phyloP scores from a whole-genome alignment of 768 basidiomycete genomes.

The Rubroboletus pulcherrimus region DNA sequence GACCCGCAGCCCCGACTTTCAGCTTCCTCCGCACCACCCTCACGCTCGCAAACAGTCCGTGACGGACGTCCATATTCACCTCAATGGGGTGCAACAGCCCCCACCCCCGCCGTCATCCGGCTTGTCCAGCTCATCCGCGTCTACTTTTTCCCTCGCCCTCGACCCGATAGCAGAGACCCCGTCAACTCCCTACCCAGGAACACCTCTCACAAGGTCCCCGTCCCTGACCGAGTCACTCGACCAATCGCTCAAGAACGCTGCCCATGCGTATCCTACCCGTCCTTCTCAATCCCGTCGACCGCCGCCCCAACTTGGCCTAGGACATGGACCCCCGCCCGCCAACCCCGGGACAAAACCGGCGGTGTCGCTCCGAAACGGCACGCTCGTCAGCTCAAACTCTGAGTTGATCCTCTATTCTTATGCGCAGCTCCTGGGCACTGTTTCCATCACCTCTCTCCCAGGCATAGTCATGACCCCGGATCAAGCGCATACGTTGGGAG shows the following conservation, averaged over 20 bases:
- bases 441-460: conserved; percentile 51
- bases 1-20: conserved; percentile 48
- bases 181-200: conserved; percentile 35
- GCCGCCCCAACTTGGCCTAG: conserved; percentile 43
- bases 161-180: conserved; percentile 47
- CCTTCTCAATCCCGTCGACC: conserved; percentile 30
- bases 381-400: conserved; percentile 47
- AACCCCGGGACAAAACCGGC: conserved; percentile 14
- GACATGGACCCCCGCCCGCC: conserved; percentile 37
- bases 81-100: conserved; percentile 29
- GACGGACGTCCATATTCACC: conserved; percentile 44
- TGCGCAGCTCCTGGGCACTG: conserved; percentile 70
- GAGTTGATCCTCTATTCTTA: conserved; percentile 84
- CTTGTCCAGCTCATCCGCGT: conserved; percentile 38
- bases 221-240: conserved; percentile 28
- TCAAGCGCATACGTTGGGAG: conserved; percentile 42
- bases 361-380: conserved; percentile 35
- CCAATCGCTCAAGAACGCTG: conserved; percentile 22
- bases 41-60: conserved; percentile 76
- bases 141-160: conserved; percentile 45
- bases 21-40: conserved; percentile 60
- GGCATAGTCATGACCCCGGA: conserved; percentile 40
- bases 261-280: conserved; percentile 36
- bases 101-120: conserved; percentile 17
- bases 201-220: conserved; percentile 31